Base-by-base conservation (phyloP, 169 alveolate genomes). In the Eimeria necatrix region DNA sequence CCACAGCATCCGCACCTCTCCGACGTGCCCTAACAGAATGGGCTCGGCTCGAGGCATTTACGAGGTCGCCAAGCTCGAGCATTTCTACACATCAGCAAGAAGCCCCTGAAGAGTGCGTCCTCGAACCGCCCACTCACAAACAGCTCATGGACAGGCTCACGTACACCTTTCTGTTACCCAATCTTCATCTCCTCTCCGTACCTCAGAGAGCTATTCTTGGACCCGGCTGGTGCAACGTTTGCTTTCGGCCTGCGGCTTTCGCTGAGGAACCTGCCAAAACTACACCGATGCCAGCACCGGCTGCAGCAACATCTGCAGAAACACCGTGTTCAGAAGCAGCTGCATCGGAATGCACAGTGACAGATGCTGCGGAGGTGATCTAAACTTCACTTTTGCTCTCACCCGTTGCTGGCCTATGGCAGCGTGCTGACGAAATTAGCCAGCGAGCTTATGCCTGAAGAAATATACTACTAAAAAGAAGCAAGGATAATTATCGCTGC, bases 181-280 rank as follows among this genome's bases (percentile, higher is more conserved):
- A 91, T 60, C 87, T 78, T 46, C 92, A 91, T 22, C 74, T 91
- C 74, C 87, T 91, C 78, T 91, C 95, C 8, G 95, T 91, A n/a
- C 95, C 95, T 14, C 95, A 91, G 32, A 70, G 70, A 8, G 95
- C 95, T 18, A 80, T 91, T 60, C 85, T 91, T 49, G 95, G 91
- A 56, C 56, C 73, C 53, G 95, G 95, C 51, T 91, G 95, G 95
- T 91, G 95, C 85, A 76, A 91, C 85, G 83, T 91, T 20, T 91
- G 95, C 73, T 91, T 91, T 73, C 91, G 95, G 7, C 95, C 95
- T 53, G 95, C 95, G 7, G 81, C 86, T 32, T 91, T 91, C 74
- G 95, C 95, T 14, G 91, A 91, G 32, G 74, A 91, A 76, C 91
- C 95, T 14, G 91, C 76, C 22, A 60, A 91, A 76, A 49, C 87